Base-by-base conservation (phyloP, 495 filamentous ascomycete species). In the Geoglossum glabrum region DNA sequence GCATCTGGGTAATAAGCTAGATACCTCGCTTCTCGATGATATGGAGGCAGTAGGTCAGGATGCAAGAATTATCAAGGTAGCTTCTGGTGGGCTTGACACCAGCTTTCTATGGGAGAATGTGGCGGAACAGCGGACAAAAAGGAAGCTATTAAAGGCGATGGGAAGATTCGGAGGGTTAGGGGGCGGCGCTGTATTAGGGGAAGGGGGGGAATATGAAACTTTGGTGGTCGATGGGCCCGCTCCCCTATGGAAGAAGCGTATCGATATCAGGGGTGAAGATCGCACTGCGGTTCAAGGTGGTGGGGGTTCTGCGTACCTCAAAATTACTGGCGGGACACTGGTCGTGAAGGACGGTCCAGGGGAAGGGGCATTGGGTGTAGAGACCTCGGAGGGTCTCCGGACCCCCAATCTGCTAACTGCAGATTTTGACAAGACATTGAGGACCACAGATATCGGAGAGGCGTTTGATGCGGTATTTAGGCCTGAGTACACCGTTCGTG, bases 141-240 rank as follows among this genome's bases (percentile, higher is more conserved):
- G 65, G 49, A 72, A 73, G 54, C 63, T 95, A 30, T 72, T 72
- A 36, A 77, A 72, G 60, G 76, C 76, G 3, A 82, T 92, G 76
- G 70, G 70, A 55, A 74, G 82, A 57, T 96, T 90, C 76, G 77
- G 77, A 8, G 72, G 72, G 30, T 73, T 78, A 63, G 75, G 70
- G 50, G 74, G 68, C 46, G 86, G 86, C 0, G 84, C 86, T 11
- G 77, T 90, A 21, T 67, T 96, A 23, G 92, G 93, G 0, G 92
- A 97, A 65, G 92, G 92, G 2, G 92, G 93, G 3, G 92, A 98
- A 73, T 98, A 90, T 71, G 92, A 98, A 75, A 97, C 87, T 23
- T 69, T 98, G 25, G 87, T 90, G 36, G 62, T 97, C 30, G 79
- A 87, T 69, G 92, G 89, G 30, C 90, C 90, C 2, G 59, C 63